Percentiles rank a stretch among this genome's conserved stretches.
Conservation (phyloP, 192 early-diverging fungal species). For the Coemansia sp. region DNA sequence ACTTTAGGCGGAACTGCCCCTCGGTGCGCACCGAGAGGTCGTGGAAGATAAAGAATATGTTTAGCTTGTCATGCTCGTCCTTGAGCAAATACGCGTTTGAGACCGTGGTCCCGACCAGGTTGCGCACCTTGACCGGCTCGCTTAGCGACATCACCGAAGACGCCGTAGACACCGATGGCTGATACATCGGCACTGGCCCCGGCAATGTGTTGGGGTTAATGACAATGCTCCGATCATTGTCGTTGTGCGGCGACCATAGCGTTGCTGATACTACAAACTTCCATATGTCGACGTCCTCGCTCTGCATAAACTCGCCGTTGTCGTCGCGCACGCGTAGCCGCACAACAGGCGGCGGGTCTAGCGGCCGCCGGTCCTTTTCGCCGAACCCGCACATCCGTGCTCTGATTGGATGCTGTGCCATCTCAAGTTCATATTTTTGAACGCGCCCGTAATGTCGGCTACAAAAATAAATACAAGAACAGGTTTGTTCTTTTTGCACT, state of each 20-base stretch:
- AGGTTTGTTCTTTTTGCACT: too few relatives aligned
- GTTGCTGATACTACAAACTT: slow-evolving; percentile 46
- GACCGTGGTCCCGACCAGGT: slow-evolving; percentile 66
- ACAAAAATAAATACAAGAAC: too few relatives aligned
- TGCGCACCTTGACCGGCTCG: slow-evolving; percentile 55
- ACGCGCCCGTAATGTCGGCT: slow-evolving; percentile 32
- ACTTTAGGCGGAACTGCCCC: slow-evolving; percentile 65
- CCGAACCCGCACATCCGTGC: slow-evolving; percentile 80
- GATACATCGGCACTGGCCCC: slow-evolving; percentile 35
- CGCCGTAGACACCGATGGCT: slow-evolving; percentile 22
- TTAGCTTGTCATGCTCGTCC: slow-evolving; percentile 60
- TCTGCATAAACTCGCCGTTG: slow-evolving; percentile 50
- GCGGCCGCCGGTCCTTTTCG: slow-evolving; percentile 69
- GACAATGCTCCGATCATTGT: slow-evolving; percentile 46
- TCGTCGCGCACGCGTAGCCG: slow-evolving; percentile 56
- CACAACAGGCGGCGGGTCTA: slow-evolving; percentile 67
- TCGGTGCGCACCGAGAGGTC: slow-evolving; percentile 74
- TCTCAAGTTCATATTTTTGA: slow-evolving; percentile 57
- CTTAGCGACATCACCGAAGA: slow-evolving; percentile 44
- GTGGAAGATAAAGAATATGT: slow-evolving; percentile 78
- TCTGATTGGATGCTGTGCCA: slow-evolving; percentile 67
- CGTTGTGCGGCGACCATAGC: slow-evolving; percentile 36
- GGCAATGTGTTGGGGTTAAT: slow-evolving; percentile 46
- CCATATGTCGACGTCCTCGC: slow-evolving; percentile 52
- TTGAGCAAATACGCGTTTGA: slow-evolving; percentile 65